Evolutionary conservation across 202 grass and related monocot genomes (phyloP).

Genomic region (Dendrocalamus latiflorus): DNA sequence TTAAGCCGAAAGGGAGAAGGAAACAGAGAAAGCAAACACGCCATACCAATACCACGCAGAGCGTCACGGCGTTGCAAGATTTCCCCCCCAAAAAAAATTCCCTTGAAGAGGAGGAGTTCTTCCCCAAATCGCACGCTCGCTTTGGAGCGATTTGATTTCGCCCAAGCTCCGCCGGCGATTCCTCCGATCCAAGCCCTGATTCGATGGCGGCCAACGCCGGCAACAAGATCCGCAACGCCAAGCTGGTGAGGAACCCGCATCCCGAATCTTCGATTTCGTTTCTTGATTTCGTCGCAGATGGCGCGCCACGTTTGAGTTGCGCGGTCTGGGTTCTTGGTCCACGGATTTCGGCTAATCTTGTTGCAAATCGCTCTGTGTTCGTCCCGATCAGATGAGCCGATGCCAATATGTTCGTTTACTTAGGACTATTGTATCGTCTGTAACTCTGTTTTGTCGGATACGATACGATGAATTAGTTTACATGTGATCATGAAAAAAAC

Average conservation of each 20-base stretch:
- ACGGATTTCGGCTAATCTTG: neutral
- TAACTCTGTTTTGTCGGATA: neutral
- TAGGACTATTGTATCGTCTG: neutral
- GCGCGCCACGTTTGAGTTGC: neutral
- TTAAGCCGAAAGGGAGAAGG: neutral
- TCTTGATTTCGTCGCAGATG: too few relatives aligned
- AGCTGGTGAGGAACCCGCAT: slow-evolving; percentile 47
- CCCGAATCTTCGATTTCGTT: neutral
- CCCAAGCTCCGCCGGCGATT: neutral
- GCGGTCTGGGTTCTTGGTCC: neutral
- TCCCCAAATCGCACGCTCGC: neutral
- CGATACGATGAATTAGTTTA: neutral
- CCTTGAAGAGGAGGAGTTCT: neutral
- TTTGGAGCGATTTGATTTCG: neutral
- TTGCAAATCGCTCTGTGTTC: neutral
- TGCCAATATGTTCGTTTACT: neutral
- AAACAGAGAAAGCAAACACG: neutral
- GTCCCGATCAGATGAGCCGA: too few relatives aligned
- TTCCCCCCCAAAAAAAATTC: neutral
- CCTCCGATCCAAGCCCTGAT: slow-evolving; percentile 3
- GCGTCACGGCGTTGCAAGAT: neutral
- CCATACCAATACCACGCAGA: neutral
- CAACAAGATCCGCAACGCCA: slow-evolving; percentile 78
- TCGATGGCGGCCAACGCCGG: slow-evolving; percentile 48
- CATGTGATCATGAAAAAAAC: neutral